A percentile compares a stretch with the other conserved stretches of the same genome.
Evolutionary conservation across 202 grass and related monocot species (phyloP).

Genomic region (Schoenoplectus triqueter): DNA sequence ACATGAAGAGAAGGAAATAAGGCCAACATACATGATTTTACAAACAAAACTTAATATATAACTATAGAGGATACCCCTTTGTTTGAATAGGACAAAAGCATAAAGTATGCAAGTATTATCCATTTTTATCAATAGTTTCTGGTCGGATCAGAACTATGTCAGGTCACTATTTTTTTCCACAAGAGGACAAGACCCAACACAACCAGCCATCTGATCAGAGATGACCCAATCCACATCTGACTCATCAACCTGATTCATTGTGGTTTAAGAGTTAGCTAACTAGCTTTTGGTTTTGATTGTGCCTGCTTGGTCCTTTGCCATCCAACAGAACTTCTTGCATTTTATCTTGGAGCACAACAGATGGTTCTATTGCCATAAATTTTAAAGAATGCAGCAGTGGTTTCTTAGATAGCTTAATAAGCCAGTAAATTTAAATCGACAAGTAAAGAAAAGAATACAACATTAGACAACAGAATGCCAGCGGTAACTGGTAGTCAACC

Average conservation of each 20-base stretch:
- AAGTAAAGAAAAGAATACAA: constrained; percentile 11
- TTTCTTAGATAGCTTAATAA: constrained; percentile 1
- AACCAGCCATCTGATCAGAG: neutral
- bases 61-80: constrained; percentile 9
- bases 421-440: neutral
- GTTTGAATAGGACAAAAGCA: neutral
- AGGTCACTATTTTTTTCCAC: neutral
- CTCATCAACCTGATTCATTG: neutral
- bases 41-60: constrained; percentile 34
- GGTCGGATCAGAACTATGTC: neutral
- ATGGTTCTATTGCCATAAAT: constrained; percentile 13
- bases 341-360: neutral
- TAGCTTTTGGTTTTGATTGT: neutral
- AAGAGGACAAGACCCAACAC: neutral
- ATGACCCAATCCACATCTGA: neutral
- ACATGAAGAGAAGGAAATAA: neutral
- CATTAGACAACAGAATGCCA: neutral
- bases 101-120: neutral
- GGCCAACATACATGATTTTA: constrained; percentile 26
- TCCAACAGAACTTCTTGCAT: neutral
- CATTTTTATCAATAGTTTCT: constrained; percentile 2
- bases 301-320: neutral
- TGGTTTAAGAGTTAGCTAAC: neutral
- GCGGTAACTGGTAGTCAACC: neutral
- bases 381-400: neutral